Evolutionary conservation across 1,139 yeast genomes (phyloP), one percentile per base, ranked within the genome.

Genomic region (Zygosaccharomyces pseudobailii): DNA sequence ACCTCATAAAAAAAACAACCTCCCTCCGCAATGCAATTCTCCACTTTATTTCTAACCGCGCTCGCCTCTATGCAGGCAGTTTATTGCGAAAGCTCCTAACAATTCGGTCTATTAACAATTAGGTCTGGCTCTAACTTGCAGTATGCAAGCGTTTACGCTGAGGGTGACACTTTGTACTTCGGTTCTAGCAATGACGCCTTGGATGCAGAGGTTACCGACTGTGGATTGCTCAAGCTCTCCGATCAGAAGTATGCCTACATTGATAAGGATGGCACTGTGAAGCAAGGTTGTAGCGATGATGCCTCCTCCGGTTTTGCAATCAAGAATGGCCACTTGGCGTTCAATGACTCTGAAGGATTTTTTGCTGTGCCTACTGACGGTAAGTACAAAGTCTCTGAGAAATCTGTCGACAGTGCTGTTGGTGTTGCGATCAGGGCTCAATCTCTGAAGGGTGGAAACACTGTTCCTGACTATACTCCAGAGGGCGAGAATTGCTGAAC

Each of bases 61-160:
- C 30, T 36, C 17, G 40, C 40, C 22, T 36, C 40, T 5, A 30
- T 22, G 4, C 30, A 36, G 24, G 31, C 28, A 8, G 40, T 24
- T 8, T 23, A 23, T 10, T 36, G 31, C 31, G 70, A 66, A 13
- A 13, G 17, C 55, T 65, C 71, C 22, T 63, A 61, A 39, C 43
- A 55, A n/a, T 68, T 69, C 50, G 63, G 63, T 42, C 47, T 65
- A 43, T 30, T 67, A n/a, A 50, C 59, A 35, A 60, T 68, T 51
- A 58, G 62, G 48, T 66, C 71, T 37, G 70, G 68, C 36, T 56
- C 70, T 31, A 50, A 48, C 21, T 55, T 62, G 51, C 71, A 68
- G 51, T 59, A 59, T 53, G 43, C 59, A 33, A 42, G 54, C 22
- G 54, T 52, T 17, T 44, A 43, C 42, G 48, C 47, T 27, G 51